Base-by-base conservation (phyloP, 2,329 filamentous ascomycete species). In the Aspergillus sp. region DNA sequence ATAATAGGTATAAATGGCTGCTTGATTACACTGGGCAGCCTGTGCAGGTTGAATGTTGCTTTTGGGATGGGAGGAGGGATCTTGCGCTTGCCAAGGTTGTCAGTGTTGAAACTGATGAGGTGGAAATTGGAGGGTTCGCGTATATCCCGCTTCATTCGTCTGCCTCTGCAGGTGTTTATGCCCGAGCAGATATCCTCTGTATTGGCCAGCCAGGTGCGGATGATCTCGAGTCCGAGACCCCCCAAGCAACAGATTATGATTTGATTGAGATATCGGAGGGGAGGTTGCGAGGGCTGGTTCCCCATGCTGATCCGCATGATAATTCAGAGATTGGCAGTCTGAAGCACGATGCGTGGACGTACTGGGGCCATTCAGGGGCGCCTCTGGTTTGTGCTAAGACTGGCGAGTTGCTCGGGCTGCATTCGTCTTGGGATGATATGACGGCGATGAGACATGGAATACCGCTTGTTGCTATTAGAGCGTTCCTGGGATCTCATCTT, bases 291-390 rank as follows among this genome's bases (percentile, higher is more conserved):
- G 50, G 56, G 3, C 7, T 57, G n/a, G 40, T 57, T 1, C 11
- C 50, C 1, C 37, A 37, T 61, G 3, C 74, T 74, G 76, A 83
- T 64, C 66, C 72, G 2, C 77, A 83, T 53, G 79, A 84, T 58
- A 83, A 83, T 60, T 74, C 73, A 2, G 78, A 81, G 22, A 83
- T 84, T 53, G 82, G 81, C 1, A 76, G 76, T 0, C 61, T 84
- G 61, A 80, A 75, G 74, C 82, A 84, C 64, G 77, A 80, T 63
- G 81, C 79, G 56, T 84, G 82, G 82, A 84, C 81, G 2, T 84
- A 83, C 65, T 83, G 82, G 82, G 82, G 82, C 1, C 81, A 83
- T 64, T 82, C 77, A 20, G 81, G 81, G 3, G 82, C 81, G 5
- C 80, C 79, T 1, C 65, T 84, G 15, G 60, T 83, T n/a, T 66